phyloP scores from a whole-genome alignment of 345 rosid species.

The Erucastrum elatum region DNA sequence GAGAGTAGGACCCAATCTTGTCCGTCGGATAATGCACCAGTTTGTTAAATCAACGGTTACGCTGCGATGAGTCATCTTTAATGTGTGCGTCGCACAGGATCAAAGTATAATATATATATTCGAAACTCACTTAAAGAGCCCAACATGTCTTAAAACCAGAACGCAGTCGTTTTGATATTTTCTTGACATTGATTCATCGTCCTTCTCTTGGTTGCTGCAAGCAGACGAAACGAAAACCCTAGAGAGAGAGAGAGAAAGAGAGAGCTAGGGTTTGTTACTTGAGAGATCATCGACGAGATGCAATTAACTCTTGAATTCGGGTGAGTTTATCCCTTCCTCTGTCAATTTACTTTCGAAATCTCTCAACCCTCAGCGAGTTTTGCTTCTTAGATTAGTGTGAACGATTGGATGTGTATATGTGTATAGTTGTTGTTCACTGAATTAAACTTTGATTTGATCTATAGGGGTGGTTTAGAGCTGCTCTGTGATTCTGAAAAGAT shows the following conservation, averaged over 20 bases:
- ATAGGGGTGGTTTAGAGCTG: constrained; percentile 88
- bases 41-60: not conserved
- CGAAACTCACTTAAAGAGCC: not conserved
- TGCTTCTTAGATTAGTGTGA: not conserved
- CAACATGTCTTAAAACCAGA: not conserved
- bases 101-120: not conserved
- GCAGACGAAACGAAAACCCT: constrained; percentile 22
- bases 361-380: not conserved
- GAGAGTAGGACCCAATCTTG: constrained; percentile 1
- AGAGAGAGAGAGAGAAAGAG: not conserved
- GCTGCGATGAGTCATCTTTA: not conserved
- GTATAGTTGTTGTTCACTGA: constrained; percentile 4
- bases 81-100: not conserved
- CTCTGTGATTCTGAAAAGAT: constrained; percentile 73
- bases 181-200: not conserved
- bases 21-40: not conserved
- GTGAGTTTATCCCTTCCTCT: constrained; percentile 32
- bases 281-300: constrained; percentile 42
- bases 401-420: not conserved
- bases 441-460: constrained; percentile 1
- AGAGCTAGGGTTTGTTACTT: constrained; percentile 1
- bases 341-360: not conserved
- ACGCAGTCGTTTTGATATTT: not conserved
- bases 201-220: not conserved
- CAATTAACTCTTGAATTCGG: constrained; percentile 86